Evolutionary conservation across 441 rosid genomes (phyloP), one percentile per base, ranked within the genome.

Genomic region (Arabidopsis hybrid): DNA sequence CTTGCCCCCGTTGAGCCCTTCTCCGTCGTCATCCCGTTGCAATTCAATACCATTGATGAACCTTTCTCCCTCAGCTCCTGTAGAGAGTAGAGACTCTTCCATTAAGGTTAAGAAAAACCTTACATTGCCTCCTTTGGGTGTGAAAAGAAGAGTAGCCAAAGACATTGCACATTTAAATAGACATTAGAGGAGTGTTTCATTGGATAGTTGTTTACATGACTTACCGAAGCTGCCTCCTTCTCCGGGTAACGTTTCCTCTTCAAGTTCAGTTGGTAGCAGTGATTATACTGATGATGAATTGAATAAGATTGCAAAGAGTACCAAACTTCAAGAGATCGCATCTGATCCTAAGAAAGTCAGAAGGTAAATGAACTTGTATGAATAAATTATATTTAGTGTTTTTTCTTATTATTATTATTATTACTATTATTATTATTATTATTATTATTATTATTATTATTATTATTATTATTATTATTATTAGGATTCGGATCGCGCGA

Each of bases 251-350:
- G 26, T 21, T 21, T 21, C 26, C 26, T 21, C 26, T 21, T 21
- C 26, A 21, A 21, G 26, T 21, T 21, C 26, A 21, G 26, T 21
- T 43, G 21, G 10, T 6, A 14, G 7, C 0, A 10, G 10, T 4
- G 10, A 2, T 4, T 8, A 16, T 47, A 47, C 26, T 16, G 18
- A 3, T n/a, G 14, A 3, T 14, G 26, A 35, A 35, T 1, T 42
- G 5, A 2, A 10, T 0, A 1, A 1, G 62, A 56, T 56, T 21
- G 8, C 3, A 0, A 3, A 2, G 46, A 0, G 7, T 34, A 0
- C 1, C 1, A 18, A 5, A 34, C 57, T 58, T 18, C 0, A 0
- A 34, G 2, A 0, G 26, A 0, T 8, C 13, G n/a, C 0, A n/a
- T 0, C 11, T 18, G 5, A 35, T 35, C 65, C 57, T 5, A 45